A percentile compares a stretch with the other conserved stretches of the same genome.
Evolutionary conservation across 768 basidiomycete genomes (phyloP).

Genomic region (Tulasnella sp.): DNA sequence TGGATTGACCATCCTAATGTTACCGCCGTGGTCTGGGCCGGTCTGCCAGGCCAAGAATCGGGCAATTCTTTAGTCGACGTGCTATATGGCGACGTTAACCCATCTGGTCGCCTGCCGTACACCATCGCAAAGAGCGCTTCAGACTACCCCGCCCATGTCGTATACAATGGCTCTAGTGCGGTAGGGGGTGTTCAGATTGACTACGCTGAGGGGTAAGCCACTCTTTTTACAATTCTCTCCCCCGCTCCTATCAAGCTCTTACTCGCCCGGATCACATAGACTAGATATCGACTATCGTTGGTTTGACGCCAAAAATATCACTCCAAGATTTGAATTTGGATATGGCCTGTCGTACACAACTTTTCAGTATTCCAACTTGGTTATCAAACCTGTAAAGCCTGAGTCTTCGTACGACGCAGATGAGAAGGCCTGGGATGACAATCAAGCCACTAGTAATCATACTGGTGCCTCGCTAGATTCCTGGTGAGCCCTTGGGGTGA

Average conservation of each 20-base stretch:
- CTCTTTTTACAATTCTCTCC: not conserved
- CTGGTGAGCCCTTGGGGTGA: slow-evolving; percentile 3
- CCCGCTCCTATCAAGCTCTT: not conserved
- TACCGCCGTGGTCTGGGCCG: slow-evolving; percentile 44
- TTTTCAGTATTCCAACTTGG: slow-evolving; percentile 27
- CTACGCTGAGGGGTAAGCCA: slow-evolving; percentile 45
- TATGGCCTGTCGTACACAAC: slow-evolving; percentile 30
- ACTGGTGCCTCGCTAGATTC: slow-evolving; percentile 9
- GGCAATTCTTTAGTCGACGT: slow-evolving; percentile 66
- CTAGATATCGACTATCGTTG: slow-evolving; percentile 24
- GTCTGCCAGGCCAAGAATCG: slow-evolving; percentile 53
- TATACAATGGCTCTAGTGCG: slow-evolving; percentile 21
- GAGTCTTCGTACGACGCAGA: not conserved
- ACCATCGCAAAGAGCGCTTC: slow-evolving; percentile 53
- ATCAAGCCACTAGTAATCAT: not conserved
- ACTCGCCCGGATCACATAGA: not conserved
- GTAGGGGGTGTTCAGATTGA: slow-evolving; percentile 36
- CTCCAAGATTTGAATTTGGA: slow-evolving; percentile 31
- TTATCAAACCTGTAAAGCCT: slow-evolving; percentile 6
- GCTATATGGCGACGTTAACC: slow-evolving; percentile 57
- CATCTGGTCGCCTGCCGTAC: slow-evolving; percentile 58
- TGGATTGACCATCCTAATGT: slow-evolving; percentile 32
- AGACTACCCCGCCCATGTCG: slow-evolving; percentile 44
- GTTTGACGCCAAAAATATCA: slow-evolving; percentile 24
- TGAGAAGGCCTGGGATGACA: not conserved